A percentile compares a stretch with the other conserved stretches of the same genome.
Evolutionary conservation across 306 rosid genomes (phyloP).

Genomic region (Lagenaria siceraria): DNA sequence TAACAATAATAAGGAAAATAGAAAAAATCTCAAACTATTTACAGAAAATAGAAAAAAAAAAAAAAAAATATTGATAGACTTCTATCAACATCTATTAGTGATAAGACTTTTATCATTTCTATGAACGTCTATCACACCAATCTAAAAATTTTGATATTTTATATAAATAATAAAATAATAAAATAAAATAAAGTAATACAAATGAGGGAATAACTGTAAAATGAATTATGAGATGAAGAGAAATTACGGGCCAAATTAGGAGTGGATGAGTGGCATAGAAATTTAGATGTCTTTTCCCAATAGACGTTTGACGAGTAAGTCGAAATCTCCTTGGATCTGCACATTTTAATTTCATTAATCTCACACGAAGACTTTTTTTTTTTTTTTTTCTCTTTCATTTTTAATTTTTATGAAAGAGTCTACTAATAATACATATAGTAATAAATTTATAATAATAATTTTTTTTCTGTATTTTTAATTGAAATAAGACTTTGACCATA

Average conservation of each 20-base stretch:
- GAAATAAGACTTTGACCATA: neutral
- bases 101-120: too few species aligned
- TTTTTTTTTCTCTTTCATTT: neutral
- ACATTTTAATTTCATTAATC: neutral
- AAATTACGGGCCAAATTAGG: slow-evolving; percentile 45
- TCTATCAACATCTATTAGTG: too few species aligned
- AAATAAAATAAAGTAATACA: too few species aligned
- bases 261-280: slow-evolving; percentile 34
- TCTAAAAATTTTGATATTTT: too few species aligned
- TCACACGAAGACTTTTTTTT: neutral
- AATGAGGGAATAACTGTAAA: too few species aligned
- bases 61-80: too few species aligned
- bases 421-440: neutral
- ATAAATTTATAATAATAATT: neutral
- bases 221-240: neutral
- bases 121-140: too few species aligned
- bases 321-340: slow-evolving; percentile 56
- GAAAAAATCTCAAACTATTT: too few species aligned
- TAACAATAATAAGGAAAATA: too few species aligned
- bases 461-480: neutral
- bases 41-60: too few species aligned
- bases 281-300: slow-evolving; percentile 49
- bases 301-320: slow-evolving; percentile 28
- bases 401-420: neutral
- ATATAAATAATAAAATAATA: too few species aligned